Evolutionary conservation across 305 asterid species (phyloP).

Genomic region (Fraxinus xanthoxyloides): DNA sequence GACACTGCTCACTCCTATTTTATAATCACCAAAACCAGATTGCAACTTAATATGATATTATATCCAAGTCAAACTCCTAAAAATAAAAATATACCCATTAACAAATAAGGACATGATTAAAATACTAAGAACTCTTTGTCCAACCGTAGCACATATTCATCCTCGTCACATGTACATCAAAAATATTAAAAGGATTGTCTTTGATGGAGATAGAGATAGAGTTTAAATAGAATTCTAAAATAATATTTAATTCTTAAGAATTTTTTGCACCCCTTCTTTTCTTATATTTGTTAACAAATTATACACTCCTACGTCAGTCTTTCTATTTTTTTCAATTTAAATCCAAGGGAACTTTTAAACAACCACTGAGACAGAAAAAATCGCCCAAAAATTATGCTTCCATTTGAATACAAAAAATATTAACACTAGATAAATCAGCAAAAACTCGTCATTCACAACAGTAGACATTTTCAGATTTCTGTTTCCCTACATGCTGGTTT

Average conservation of each 20-base stretch:
- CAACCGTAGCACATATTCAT: background rate
- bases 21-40: background rate
- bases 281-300: background rate
- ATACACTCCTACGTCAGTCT: background rate
- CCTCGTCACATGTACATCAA: background rate
- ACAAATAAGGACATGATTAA: background rate
- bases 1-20: background rate
- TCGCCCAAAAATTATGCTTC: background rate
- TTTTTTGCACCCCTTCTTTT: background rate
- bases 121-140: background rate
- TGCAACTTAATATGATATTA: background rate
- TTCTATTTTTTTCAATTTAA: background rate
- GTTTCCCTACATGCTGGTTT: constrained; percentile 1
- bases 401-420: background rate
- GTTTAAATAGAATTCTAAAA: background rate
- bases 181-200: background rate
- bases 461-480: background rate
- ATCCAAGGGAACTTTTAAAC: background rate
- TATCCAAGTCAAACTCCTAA: background rate
- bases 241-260: background rate
- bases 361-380: background rate
- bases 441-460: background rate
- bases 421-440: background rate
- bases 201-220: background rate
- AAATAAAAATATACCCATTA: background rate